phyloP scores from a whole-genome alignment of 2,329 filamentous ascomycete species.

The Trichoderma cornu-damae region DNA sequence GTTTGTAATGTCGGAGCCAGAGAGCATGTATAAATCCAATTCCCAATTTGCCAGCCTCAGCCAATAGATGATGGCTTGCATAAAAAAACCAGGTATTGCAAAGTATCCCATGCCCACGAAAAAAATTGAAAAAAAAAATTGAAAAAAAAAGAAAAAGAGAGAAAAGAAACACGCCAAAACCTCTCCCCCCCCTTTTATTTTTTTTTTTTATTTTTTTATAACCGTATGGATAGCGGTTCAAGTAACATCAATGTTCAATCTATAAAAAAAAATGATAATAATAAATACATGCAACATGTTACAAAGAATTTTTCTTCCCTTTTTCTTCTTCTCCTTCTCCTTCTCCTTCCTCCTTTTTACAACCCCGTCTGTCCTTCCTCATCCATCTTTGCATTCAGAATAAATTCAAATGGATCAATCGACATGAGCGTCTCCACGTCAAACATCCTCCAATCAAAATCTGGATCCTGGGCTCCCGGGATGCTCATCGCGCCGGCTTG shows the following conservation, averaged over 20 bases:
- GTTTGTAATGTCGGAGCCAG: too few species aligned
- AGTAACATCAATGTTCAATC: neutral
- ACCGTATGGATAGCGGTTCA: neutral
- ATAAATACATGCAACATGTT: neutral
- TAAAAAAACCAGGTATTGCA: too few species aligned
- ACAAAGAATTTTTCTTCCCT: neutral
- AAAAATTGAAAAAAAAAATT: too few species aligned
- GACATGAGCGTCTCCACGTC: conserved; percentile 16
- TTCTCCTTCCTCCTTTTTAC: conserved; percentile 1
- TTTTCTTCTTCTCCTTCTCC: neutral
- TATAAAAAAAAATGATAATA: too few species aligned
- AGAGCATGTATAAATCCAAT: too few species aligned
- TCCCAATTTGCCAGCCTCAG: too few species aligned
- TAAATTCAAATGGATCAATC: conserved; percentile 11
- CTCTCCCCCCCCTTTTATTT: too few species aligned
- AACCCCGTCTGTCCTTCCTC: neutral
- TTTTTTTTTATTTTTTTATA: too few species aligned
- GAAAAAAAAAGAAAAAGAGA: too few species aligned
- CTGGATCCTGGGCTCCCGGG: conserved; percentile 1
- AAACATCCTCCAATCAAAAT: conserved; percentile 13
- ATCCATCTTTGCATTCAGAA: conserved; percentile 6
- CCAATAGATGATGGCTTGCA: too few species aligned
- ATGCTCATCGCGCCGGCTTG: neutral
- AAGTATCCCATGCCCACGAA: too few species aligned
- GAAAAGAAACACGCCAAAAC: too few species aligned